A percentile compares a stretch with the other conserved stretches of the same genome.
These are phyloP conservation scores for Fusarium sp. DNA, from an alignment of 2,329 filamentous ascomycete genomes.

Conservation along the genomic window DNA sequence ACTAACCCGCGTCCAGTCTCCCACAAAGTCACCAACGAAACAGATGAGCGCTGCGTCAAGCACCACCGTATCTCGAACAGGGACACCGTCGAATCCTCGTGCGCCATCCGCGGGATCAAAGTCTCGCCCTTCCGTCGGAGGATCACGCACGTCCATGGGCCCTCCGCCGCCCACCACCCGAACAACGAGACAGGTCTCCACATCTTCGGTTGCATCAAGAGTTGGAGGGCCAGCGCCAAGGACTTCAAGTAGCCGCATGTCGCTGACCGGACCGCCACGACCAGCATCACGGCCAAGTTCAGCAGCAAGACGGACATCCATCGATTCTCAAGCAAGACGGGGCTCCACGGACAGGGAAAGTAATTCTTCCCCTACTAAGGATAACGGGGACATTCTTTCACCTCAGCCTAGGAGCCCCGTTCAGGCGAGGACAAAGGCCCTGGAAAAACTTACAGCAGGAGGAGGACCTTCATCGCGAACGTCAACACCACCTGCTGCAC, in stretches of 20 bases:
- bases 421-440: slow-evolving; percentile 63
- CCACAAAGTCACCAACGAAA: slow-evolving; percentile 85
- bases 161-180: slow-evolving; percentile 68
- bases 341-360: slow-evolving; percentile 58
- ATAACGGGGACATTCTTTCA: slow-evolving; percentile 65
- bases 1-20: slow-evolving; percentile 68
- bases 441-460: slow-evolving; percentile 66
- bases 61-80: slow-evolving; percentile 72
- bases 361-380: slow-evolving; percentile 62
- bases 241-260: slow-evolving; percentile 60
- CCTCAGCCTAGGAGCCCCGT: slow-evolving; percentile 67
- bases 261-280: slow-evolving; percentile 56
- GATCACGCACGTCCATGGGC: slow-evolving; percentile 75
- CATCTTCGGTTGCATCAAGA: slow-evolving; percentile 58
- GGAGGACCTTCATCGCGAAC: slow-evolving; percentile 52
- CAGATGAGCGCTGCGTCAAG: slow-evolving; percentile 73
- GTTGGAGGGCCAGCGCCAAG: slow-evolving; percentile 54
- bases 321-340: slow-evolving; percentile 62
- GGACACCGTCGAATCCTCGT: slow-evolving; percentile 72
- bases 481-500: slow-evolving; percentile 53
- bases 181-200: slow-evolving; percentile 61
- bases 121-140: slow-evolving; percentile 69
- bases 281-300: slow-evolving; percentile 56
- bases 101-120: slow-evolving; percentile 63
- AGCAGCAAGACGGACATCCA: slow-evolving; percentile 61